Base-by-base conservation (phyloP, 78 protist species). In the Dictyostelium purpureum region DNA sequence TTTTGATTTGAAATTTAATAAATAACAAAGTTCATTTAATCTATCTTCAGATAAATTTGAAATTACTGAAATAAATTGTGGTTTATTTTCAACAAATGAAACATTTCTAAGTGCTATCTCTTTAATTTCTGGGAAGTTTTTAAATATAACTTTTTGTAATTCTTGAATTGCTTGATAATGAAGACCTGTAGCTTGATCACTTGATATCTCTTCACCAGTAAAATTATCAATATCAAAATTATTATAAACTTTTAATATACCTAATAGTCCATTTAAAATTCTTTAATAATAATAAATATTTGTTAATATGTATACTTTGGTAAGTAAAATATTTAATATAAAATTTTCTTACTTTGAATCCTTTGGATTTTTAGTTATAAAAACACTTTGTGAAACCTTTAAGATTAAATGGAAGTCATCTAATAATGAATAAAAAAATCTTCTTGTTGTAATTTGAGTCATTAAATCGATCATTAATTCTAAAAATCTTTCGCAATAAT, bases 381-480 rank as follows among this genome's bases (percentile, higher is more conserved):
- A 45, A 42, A 38, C 33, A 2, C 96, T 40, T 19, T 37, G 65
- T 24, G 4, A 19, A 54, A 96, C 80, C 26, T 57, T 67, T 14
- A 83, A 43, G 19, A 96, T 52, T 7, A 97, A 51, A 63, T 96
- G 95, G 7, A 18, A 28, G 71, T 96, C 96, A 56, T 94, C 94
- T 28, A 97, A 57, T 11, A 93, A 19, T 3, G 96, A 85, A 24
- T 14, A 87, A 59, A 95, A 38, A 79, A 95, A 96, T 51, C 98
- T 90, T 28, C 99, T 95, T 4, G 99, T 98, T 31, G 99, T 97
- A 43, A 97, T 67, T 79, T 94, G 98, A 18, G 96, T 74, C 42
- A 94, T 77, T 45, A 98, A 77, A 63, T 96, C 98, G 14, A 90
- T 81, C 74, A 98, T 37, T 47, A 94, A 79, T 49, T 96, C 98